Evolutionary conservation across 2,329 filamentous ascomycete genomes (phyloP).

Genomic region (Diaporthe ampelina): DNA sequence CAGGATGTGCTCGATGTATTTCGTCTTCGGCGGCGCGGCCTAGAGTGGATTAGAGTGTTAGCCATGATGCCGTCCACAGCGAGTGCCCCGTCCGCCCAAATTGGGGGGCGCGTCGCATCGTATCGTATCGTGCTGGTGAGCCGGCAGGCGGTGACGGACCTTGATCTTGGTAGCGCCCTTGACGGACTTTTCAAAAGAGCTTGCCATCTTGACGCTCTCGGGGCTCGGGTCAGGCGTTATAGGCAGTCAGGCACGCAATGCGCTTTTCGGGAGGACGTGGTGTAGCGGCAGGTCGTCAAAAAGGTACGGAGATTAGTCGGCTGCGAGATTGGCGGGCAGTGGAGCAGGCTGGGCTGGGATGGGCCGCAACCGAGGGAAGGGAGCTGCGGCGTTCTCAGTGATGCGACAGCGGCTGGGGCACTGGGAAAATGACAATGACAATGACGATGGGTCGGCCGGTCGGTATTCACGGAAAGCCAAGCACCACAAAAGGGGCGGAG

Average conservation of each 20-base stretch:
- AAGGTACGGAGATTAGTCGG: conserved; percentile 33
- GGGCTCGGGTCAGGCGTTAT: not conserved
- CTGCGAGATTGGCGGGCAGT: conserved; percentile 28
- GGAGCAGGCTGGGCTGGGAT: conserved; percentile 32
- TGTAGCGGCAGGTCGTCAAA: conserved; percentile 24
- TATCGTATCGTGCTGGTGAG: not conserved
- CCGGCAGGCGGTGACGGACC: conserved; percentile 62
- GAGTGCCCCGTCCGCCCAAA: not conserved
- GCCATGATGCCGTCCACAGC: conserved; percentile 39
- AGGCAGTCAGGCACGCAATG: not conserved
- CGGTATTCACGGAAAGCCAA: conserved; percentile 34
- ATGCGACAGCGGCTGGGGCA: conserved; percentile 28
- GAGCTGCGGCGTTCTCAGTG: conserved; percentile 15
- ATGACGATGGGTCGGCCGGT: conserved; percentile 26
- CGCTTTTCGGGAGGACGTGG: conserved; percentile 9
- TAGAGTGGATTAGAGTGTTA: conserved; percentile 53
- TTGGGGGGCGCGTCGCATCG: conserved; percentile 11
- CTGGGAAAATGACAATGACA: conserved; percentile 28
- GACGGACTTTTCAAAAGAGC: conserved; percentile 98
- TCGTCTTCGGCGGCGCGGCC: conserved; percentile 97
- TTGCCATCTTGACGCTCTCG: conserved; percentile 71
- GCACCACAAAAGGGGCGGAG: conserved; percentile 32
- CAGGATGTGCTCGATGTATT: conserved; percentile 99
- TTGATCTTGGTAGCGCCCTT: conserved; percentile 99
- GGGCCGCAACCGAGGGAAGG: conserved; percentile 22